A percentile compares a stretch with the other conserved stretches of the same genome.
Conservation (phyloP, 2,329 filamentous ascomycete species). For the Bipolaris victoriae region DNA sequence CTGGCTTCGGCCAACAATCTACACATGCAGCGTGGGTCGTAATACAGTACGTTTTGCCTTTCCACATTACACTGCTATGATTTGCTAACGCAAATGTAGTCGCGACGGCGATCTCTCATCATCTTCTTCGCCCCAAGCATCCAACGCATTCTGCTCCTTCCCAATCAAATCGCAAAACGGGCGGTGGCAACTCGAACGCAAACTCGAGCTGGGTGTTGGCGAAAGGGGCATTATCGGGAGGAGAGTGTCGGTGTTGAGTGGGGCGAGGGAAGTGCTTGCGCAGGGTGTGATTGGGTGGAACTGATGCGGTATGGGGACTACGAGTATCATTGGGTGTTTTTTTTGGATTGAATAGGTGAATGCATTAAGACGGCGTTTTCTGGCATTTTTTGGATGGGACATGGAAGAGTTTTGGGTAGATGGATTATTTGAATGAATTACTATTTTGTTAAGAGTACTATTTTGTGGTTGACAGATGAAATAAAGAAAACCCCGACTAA, state of each 20-base stretch:
- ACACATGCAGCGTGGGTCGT: slow-evolving; percentile 28
- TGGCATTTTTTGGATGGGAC: too few relatives aligned
- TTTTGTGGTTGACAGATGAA: too few relatives aligned
- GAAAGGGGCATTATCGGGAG: slow-evolving; percentile 43
- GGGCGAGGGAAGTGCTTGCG: slow-evolving; percentile 30
- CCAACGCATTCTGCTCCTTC: slow-evolving; percentile 37
- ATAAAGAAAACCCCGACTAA: too few relatives aligned
- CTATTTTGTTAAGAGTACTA: too few relatives aligned
- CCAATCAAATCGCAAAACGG: neutral
- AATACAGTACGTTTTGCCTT: slow-evolving; percentile 35
- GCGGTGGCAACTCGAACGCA: too few relatives aligned
- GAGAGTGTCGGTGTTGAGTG: slow-evolving; percentile 40
- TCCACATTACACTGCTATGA: neutral
- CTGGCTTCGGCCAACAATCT: slow-evolving; percentile 24
- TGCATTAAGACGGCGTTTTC: neutral
- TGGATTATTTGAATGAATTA: too few relatives aligned
- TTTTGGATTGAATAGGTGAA: too few relatives aligned
- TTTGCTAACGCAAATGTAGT: slow-evolving; percentile 8
- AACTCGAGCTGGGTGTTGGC: slow-evolving; percentile 23
- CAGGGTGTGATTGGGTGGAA: slow-evolving; percentile 48
- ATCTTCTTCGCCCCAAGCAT: neutral
- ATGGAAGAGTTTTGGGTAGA: too few relatives aligned
- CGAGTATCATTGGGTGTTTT: too few relatives aligned
- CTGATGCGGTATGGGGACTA: slow-evolving; percentile 13
- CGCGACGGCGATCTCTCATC: slow-evolving; percentile 41